Percentiles rank a stretch among this genome's conserved stretches.
These are phyloP conservation scores for Tuber melanosporum DNA, from an alignment of 495 filamentous ascomycete genomes.

Conservation along the genomic window DNA sequence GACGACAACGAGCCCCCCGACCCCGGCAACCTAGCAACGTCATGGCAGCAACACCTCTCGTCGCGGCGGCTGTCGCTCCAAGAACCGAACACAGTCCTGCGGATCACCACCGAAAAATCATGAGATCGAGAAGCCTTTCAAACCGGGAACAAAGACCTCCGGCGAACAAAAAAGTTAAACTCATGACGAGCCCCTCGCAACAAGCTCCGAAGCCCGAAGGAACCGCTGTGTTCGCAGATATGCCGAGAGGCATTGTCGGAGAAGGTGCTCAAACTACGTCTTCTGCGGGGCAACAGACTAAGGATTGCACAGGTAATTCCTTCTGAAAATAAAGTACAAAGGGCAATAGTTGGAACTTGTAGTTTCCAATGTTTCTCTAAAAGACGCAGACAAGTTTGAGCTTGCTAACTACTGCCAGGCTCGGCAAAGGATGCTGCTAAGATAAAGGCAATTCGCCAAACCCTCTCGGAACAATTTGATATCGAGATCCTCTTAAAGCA, in stretches of 20 bases:
- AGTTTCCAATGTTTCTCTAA: neutral
- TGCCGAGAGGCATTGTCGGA: neutral
- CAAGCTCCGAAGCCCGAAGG: neutral
- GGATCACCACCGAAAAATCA: neutral
- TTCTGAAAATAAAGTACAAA: slow-evolving; percentile 31
- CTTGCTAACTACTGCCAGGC: neutral
- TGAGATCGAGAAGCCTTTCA: neutral
- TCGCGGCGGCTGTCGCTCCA: slow-evolving; percentile 3
- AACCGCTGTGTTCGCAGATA: neutral
- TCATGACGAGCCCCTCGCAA: neutral
- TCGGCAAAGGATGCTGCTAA: slow-evolving; percentile 3
- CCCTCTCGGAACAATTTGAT: slow-evolving; percentile 76
- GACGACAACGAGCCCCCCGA: neutral
- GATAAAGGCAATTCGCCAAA: slow-evolving; percentile 54
- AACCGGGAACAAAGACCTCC: slow-evolving; percentile 18
- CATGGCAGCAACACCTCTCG: slow-evolving; percentile 3
- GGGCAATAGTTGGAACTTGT: neutral
- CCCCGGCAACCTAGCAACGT: neutral
- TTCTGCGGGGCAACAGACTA: slow-evolving; percentile 2
- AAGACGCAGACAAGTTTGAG: neutral
- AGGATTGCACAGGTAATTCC: slow-evolving; percentile 10
- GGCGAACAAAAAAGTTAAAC: slow-evolving; percentile 30
- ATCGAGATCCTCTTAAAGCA: slow-evolving; percentile 92
- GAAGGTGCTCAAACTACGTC: neutral
- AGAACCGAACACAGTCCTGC: neutral